phyloP scores from a whole-genome alignment of 805 yeast species.

The Candida verbasci region DNA sequence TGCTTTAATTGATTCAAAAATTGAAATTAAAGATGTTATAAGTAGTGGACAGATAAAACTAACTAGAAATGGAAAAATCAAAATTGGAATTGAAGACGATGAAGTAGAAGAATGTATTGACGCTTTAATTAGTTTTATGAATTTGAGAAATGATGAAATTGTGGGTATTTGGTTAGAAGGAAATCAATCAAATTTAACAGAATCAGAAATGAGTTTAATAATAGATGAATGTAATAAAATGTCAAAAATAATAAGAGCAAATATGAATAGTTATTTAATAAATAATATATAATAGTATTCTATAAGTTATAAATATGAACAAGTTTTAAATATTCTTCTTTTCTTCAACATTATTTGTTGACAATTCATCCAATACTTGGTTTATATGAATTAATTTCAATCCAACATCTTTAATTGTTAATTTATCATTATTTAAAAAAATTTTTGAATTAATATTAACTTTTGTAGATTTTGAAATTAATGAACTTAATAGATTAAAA shows the following conservation, averaged over 20 bases:
- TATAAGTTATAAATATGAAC: too few species aligned
- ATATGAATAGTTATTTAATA: constrained; percentile 43
- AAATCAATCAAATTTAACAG: constrained; percentile 16
- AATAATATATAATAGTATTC: constrained; percentile 5
- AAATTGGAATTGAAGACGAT: constrained; percentile 16
- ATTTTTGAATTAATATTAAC: constrained; percentile 34
- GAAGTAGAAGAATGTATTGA: constrained; percentile 22
- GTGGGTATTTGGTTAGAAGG: constrained; percentile 56
- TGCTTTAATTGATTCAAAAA: constrained; percentile 81
- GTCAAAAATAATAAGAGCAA: constrained; percentile 39
- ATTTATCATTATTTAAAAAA: constrained; percentile 23
- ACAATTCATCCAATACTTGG: constrained; percentile 31
- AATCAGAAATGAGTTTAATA: constrained; percentile 18
- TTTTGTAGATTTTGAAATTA: constrained; percentile 32
- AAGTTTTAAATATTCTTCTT: constrained; percentile 6
- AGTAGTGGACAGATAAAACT: constrained; percentile 51
- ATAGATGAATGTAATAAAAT: constrained; percentile 43
- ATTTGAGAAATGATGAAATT: constrained; percentile 51
- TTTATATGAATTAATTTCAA: constrained; percentile 31
- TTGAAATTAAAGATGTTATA: constrained; percentile 75
- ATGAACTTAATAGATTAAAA: constrained; percentile 21
- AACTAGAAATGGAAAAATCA: constrained; percentile 7
- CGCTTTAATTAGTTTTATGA: constrained; percentile 47
- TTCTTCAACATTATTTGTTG: constrained; percentile 5
- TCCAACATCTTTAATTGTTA: constrained; percentile 26